These are phyloP conservation scores for Amoebophrya sp. DNA, from an alignment of 169 alveolate species.

Conservation along the genomic window DNA sequence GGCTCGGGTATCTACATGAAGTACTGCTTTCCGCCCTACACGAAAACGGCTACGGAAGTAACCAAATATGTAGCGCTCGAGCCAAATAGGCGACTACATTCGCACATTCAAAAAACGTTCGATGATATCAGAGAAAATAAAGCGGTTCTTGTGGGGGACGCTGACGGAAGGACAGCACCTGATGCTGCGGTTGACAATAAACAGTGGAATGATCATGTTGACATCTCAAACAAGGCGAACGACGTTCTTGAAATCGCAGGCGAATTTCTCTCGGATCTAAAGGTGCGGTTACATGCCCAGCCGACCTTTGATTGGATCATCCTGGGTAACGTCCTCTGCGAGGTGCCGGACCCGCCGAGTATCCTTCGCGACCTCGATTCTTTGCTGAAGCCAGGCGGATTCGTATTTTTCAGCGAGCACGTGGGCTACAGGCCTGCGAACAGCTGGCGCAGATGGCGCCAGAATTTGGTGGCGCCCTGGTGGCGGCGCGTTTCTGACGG, in stretches of 20 bases:
- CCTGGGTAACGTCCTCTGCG: not conserved
- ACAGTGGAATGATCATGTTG: too few relatives aligned
- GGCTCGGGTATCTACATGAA: not conserved
- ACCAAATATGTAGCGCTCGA: too few relatives aligned
- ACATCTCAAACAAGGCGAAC: too few relatives aligned
- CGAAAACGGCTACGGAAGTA: too few relatives aligned
- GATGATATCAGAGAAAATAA: too few relatives aligned
- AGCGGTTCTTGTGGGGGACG: too few relatives aligned
- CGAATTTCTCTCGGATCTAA: not conserved
- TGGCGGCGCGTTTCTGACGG: not conserved
- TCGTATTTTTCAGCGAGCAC: not conserved
- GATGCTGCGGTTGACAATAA: too few relatives aligned
- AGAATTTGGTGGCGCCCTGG: not conserved
- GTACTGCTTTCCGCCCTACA: too few relatives aligned
- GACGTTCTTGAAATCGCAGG: not conserved
- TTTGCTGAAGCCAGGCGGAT: not conserved
- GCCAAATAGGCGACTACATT: too few relatives aligned
- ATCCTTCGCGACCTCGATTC: not conserved
- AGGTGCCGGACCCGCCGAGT: not conserved
- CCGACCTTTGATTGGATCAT: not conserved
- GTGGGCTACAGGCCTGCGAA: not conserved
- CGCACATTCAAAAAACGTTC: too few relatives aligned
- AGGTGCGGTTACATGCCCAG: not conserved
- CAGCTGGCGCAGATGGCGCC: constrained; percentile 1
- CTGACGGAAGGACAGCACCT: too few relatives aligned